Conservation (phyloP, 352 stramenopile species). For the Phytophthora pini region DNA sequence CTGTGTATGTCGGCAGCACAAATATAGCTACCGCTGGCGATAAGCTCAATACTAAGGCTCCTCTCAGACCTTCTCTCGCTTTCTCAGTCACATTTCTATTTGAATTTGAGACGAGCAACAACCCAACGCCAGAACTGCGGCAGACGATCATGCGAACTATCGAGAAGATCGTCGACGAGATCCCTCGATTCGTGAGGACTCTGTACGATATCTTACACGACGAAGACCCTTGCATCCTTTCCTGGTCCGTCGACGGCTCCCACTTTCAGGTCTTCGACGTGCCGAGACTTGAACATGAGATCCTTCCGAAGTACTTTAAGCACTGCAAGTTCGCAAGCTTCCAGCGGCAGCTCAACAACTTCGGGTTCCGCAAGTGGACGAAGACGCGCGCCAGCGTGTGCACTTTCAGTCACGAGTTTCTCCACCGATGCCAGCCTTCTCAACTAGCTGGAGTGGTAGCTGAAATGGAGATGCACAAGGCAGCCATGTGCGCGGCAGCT, state of each 20-base stretch:
- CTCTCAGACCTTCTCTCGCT: background rate
- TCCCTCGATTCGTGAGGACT: constrained; percentile 77
- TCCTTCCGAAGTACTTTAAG: constrained; percentile 93
- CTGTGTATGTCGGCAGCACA: constrained; percentile 6
- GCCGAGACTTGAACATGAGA: constrained; percentile 76
- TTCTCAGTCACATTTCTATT: constrained; percentile 21
- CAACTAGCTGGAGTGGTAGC: constrained; percentile 20
- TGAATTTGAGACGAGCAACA: constrained; percentile 8
- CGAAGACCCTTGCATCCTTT: constrained; percentile 67
- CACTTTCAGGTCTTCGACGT: constrained; percentile 77
- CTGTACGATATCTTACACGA: constrained; percentile 74
- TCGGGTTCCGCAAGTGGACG: constrained; percentile 88
- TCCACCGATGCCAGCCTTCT: constrained; percentile 51
- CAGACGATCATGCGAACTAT: constrained; percentile 11
- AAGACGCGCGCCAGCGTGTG: constrained; percentile 68
- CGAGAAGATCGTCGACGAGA: constrained; percentile 36
- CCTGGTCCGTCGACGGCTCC: constrained; percentile 66
- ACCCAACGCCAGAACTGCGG: background rate
- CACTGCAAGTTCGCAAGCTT: constrained; percentile 92
- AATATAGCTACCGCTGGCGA: constrained; percentile 9
- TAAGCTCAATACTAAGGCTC: constrained; percentile 8
- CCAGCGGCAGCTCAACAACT: constrained; percentile 93
- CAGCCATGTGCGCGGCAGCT: constrained; percentile 23
- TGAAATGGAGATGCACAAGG: constrained; percentile 30
- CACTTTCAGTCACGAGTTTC: constrained; percentile 75